phyloP scores from a whole-genome alignment of 2,329 filamentous ascomycete genomes.

The Phaeosphaeriaceae sp. region DNA sequence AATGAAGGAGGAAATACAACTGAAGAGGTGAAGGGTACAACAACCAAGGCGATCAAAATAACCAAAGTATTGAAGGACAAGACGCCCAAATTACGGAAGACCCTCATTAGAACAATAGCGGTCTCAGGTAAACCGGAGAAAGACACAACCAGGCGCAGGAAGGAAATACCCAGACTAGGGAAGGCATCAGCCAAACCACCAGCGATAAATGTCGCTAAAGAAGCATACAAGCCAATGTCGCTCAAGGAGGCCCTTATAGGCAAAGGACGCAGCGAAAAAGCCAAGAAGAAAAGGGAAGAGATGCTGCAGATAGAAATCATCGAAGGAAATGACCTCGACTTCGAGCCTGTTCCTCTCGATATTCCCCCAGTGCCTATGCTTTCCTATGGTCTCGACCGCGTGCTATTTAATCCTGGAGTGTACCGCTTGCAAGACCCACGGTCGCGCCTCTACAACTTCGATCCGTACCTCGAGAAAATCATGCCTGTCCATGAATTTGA shows the following conservation, averaged over 20 bases:
- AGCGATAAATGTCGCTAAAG: no score
- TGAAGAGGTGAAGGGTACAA: background rate
- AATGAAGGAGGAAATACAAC: background rate
- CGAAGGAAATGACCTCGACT: conserved; percentile 37
- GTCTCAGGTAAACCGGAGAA: no score
- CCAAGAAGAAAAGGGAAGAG: conserved; percentile 15
- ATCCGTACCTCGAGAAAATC: conserved; percentile 89
- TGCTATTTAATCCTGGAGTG: conserved; percentile 89
- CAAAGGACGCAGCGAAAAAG: conserved; percentile 7
- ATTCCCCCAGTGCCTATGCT: conserved; percentile 67
- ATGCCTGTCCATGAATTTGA: conserved; percentile 95
- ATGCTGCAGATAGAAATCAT: conserved; percentile 32
- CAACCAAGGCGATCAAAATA: no score
- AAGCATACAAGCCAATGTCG: conserved; percentile 11
- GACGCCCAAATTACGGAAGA: background rate
- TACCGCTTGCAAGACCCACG: conserved; percentile 89
- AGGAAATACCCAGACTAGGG: no score
- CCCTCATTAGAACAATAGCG: no score
- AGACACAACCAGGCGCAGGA: background rate
- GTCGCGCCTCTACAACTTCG: conserved; percentile 92
- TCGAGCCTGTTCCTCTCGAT: conserved; percentile 51
- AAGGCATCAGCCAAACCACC: no score
- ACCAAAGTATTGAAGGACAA: no score
- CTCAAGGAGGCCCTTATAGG: conserved; percentile 33
- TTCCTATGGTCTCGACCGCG: conserved; percentile 78